phyloP scores from a whole-genome alignment of 2,329 filamentous ascomycete genomes.

The Paracamarosporium sp. region DNA sequence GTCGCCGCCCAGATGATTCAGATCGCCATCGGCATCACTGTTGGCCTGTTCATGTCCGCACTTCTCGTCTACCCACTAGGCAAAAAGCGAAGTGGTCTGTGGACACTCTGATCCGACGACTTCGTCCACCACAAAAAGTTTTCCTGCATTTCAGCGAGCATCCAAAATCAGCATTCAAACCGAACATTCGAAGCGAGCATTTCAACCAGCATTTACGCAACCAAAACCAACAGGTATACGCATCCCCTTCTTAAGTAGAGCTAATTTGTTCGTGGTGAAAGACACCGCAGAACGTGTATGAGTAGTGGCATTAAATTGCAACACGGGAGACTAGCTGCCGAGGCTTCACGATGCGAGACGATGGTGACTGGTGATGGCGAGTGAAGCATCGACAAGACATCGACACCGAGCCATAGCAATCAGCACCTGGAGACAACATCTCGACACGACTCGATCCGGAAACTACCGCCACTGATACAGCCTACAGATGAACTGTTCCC shows the following conservation, averaged over 20 bases:
- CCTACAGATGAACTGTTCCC: not conserved
- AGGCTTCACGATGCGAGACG: not conserved
- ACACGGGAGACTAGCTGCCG: not conserved
- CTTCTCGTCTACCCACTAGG: conserved; percentile 58
- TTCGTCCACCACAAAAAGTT: not conserved
- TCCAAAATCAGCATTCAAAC: too few relatives aligned
- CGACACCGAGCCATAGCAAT: not conserved
- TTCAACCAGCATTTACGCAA: not conserved
- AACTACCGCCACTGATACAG: not conserved
- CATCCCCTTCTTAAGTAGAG: not conserved
- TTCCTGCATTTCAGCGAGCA: not conserved
- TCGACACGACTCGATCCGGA: not conserved
- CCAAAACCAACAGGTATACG: not conserved
- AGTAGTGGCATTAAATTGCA: conserved; percentile 5
- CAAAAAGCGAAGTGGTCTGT: conserved; percentile 51
- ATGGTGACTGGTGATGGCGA: conserved; percentile 5
- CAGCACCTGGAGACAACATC: not conserved
- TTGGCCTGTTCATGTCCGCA: conserved; percentile 57
- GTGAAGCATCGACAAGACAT: not conserved
- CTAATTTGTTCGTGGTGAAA: conserved; percentile 5
- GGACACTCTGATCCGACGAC: conserved; percentile 27
- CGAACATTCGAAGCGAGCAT: not conserved
- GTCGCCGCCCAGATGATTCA: conserved; percentile 58
- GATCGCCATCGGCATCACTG: conserved; percentile 59
- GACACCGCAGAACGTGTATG: conserved; percentile 1